phyloP scores from a whole-genome alignment of 495 filamentous ascomycete genomes.

The Penicillium dipodomyicola region DNA sequence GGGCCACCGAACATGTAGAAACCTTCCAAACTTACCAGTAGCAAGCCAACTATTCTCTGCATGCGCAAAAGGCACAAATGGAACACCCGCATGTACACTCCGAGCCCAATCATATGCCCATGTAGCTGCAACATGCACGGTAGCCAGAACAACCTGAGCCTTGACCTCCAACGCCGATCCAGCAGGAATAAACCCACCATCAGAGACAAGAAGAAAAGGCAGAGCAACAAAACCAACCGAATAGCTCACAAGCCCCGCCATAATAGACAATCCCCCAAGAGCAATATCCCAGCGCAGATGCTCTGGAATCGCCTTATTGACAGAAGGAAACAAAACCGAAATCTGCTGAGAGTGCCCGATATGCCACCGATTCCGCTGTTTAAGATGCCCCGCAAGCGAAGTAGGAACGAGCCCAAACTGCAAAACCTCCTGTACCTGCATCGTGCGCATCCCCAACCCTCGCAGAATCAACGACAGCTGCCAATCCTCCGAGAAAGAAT shows the following conservation, averaged over 20 bases:
- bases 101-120: constrained; percentile 29
- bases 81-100: constrained; percentile 17
- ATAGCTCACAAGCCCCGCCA: constrained; percentile 20
- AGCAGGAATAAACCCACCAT: constrained; percentile 18
- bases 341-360: constrained; percentile 41
- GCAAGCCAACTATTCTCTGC: constrained; percentile 40
- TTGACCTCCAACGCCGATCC: constrained; percentile 6
- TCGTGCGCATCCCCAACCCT: constrained; percentile 41
- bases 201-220: constrained; percentile 22
- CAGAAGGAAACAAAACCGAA: constrained; percentile 17
- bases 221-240: constrained; percentile 24
- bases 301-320: constrained; percentile 14
- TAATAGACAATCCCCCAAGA: constrained; percentile 26
- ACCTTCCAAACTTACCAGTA: constrained; percentile 19
- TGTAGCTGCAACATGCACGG: constrained; percentile 15
- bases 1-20: background rate
- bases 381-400: constrained; percentile 47
- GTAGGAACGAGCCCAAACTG: constrained; percentile 54
- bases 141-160: constrained; percentile 22
- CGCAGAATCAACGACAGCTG: constrained; percentile 46
- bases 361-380: constrained; percentile 49
- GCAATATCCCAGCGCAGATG: constrained; percentile 29
- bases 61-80: constrained; percentile 28
- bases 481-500: constrained; percentile 52
- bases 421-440: constrained; percentile 48